These are phyloP conservation scores for Leonotis leonurus DNA, from an alignment of 257 asterid species.

Conservation along the genomic window DNA sequence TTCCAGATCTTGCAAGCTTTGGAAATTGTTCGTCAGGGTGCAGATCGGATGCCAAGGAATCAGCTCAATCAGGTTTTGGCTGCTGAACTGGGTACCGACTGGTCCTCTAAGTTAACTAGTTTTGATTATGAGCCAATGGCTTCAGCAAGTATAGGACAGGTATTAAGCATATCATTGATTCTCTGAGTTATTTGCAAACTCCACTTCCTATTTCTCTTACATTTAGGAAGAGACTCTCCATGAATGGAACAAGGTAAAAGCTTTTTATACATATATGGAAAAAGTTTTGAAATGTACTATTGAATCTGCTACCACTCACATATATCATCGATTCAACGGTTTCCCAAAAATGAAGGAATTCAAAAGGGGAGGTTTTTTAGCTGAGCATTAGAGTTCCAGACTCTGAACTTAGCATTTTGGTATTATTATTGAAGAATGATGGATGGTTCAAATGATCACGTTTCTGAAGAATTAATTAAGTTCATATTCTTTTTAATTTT, in stretches of 20 bases:
- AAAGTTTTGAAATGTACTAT: not conserved
- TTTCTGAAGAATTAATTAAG: no score
- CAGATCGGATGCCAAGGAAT: constrained; percentile 90
- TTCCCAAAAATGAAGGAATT: not conserved
- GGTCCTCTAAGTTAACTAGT: constrained; percentile 68
- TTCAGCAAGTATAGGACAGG: constrained; percentile 99
- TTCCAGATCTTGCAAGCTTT: constrained; percentile 90
- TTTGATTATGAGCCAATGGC: constrained; percentile 92
- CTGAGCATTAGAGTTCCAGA: no score
- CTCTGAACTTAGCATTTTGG: no score
- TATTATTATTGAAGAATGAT: no score
- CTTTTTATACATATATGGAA: not conserved
- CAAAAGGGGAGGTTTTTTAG: no score
- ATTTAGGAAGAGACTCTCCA: not conserved
- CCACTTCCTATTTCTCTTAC: not conserved
- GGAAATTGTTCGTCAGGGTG: constrained; percentile 96
- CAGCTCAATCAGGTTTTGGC: constrained; percentile 86
- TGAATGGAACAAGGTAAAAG: no score
- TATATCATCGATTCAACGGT: not conserved
- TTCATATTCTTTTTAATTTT: no score
- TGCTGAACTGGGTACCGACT: constrained; percentile 72
- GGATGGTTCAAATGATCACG: no score
- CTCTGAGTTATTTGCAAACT: constrained; percentile 2
- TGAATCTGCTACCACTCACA: not conserved
- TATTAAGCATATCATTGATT: constrained; percentile 17